Evolutionary conservation across 1,284 basidiomycete species (phyloP).

Genomic region (Irpex sp.): DNA sequence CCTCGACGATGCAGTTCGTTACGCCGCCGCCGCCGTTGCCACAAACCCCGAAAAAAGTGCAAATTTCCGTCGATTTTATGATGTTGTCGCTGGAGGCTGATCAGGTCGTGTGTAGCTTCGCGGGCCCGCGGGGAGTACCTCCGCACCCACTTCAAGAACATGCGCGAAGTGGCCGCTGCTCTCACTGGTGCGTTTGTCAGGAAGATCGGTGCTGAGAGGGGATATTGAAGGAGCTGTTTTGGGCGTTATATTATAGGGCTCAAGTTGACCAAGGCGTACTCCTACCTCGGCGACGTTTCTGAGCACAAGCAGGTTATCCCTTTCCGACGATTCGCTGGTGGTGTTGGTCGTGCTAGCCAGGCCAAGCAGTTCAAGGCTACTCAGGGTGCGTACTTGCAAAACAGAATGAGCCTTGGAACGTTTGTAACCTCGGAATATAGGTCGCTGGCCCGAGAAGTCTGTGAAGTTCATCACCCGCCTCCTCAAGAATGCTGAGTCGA

Average conservation of each 20-base stretch:
- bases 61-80: slow-evolving; percentile 5
- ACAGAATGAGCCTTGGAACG: background rate
- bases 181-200: slow-evolving; percentile 62
- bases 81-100: slow-evolving; percentile 11
- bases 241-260: slow-evolving; percentile 55
- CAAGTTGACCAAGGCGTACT: slow-evolving; percentile 94
- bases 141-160: slow-evolving; percentile 99
- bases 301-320: slow-evolving; percentile 98
- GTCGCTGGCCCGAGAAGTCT: slow-evolving; percentile 99
- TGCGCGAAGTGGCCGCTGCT: slow-evolving; percentile 92
- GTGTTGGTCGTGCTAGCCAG: slow-evolving; percentile 96
- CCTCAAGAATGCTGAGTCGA: slow-evolving; percentile 98
- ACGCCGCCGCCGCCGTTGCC: slow-evolving; percentile 82
- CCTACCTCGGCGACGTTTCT: slow-evolving; percentile 91
- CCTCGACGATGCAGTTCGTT: slow-evolving; percentile 64
- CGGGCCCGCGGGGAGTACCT: slow-evolving; percentile 95
- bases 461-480: slow-evolving; percentile 94
- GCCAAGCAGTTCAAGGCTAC: slow-evolving; percentile 98
- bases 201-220: background rate
- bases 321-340: slow-evolving; percentile 95
- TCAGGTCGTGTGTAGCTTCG: slow-evolving; percentile 55
- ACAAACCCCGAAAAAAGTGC: slow-evolving; percentile 92
- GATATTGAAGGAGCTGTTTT: slow-evolving; percentile 14
- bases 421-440: slow-evolving; percentile 35
- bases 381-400: slow-evolving; percentile 64